Base-by-base conservation (phyloP, 768 basidiomycete species). In the Leccinum ochraceum region DNA sequence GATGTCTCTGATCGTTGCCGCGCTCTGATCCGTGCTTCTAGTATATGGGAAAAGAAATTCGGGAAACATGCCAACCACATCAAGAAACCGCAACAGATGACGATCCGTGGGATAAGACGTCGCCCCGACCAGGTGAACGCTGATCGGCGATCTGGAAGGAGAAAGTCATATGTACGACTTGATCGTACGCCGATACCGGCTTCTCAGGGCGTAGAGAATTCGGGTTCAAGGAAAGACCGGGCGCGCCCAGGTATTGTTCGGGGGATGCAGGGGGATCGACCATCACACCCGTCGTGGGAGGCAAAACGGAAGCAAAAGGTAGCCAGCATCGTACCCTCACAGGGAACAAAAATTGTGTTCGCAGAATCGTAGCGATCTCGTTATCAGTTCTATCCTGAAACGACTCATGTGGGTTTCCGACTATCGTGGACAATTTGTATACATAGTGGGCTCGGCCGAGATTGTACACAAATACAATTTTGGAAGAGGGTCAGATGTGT, bases 1-100 rank as follows among this genome's bases (percentile, higher is more conserved):
- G 8, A 14, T 3, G 51, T 54, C 3, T 39, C 9, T 28, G 7
- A 28, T n/a, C 17, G 53, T 57, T 63, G 10, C 24, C 17, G 26
- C 39, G 32, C 53, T 49, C 44, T 57, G 54, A 60, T 60, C 67
- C 32, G 7, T 34, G 24, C 2, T 10, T 46, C 30, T 67, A 98
- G 95, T 2, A 97, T 98, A 65, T 98, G 96, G 95, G 96, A 98
- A 77, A 95, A 94, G 78, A 98, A 95, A 74, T 98, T 86, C 67
- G 96, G 96, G 53, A 83, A 80, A 61, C 85, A 87, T 62, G 95
- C 96, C 24, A 97, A 96, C 71, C 96, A 98, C 73, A 83, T 95
- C 76, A 89, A 90, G 75, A 89, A 86, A 65, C 73, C 77, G 61
- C 71, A 68, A 48, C 76, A 75, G 58, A 69, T 67, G 42, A 37